These are phyloP conservation scores for Globisporangium cylindrosporum DNA, from an alignment of 352 stramenopile genomes.

Conservation along the genomic window DNA sequence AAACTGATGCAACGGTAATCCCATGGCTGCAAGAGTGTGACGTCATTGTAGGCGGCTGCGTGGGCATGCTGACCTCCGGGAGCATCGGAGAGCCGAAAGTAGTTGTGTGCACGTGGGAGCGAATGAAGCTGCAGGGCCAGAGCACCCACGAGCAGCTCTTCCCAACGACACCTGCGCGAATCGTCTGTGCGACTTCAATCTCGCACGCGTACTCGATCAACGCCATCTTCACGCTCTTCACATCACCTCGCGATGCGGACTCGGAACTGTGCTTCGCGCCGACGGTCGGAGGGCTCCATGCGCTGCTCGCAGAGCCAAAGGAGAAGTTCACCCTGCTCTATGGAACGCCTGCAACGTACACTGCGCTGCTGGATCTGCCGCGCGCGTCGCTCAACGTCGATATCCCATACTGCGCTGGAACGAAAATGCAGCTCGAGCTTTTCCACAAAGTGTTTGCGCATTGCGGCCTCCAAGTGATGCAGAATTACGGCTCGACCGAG, in stretches of 20 bases:
- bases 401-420: slow-evolving; percentile 72
- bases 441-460: slow-evolving; percentile 48
- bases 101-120: slow-evolving; percentile 67
- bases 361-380: slow-evolving; percentile 50
- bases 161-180: slow-evolving; percentile 45
- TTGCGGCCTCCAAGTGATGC: slow-evolving; percentile 69
- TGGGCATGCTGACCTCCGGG: slow-evolving; percentile 84
- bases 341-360: slow-evolving; percentile 81
- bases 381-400: slow-evolving; percentile 54
- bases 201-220: slow-evolving; percentile 87
- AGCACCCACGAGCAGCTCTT: slow-evolving; percentile 78
- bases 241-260: slow-evolving; percentile 51
- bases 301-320: slow-evolving; percentile 37
- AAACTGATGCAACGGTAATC: background rate
- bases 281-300: slow-evolving; percentile 44
- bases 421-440: slow-evolving; percentile 47
- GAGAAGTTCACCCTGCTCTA: slow-evolving; percentile 59
- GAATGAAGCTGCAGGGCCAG: slow-evolving; percentile 77
- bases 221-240: slow-evolving; percentile 75
- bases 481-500: slow-evolving; percentile 88
- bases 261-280: slow-evolving; percentile 74
- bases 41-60: slow-evolving; percentile 34
- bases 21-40: slow-evolving; percentile 37
- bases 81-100: slow-evolving; percentile 80
- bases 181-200: slow-evolving; percentile 80